phyloP scores from a whole-genome alignment of 768 basidiomycete species.

The Tylopilus felleus region DNA sequence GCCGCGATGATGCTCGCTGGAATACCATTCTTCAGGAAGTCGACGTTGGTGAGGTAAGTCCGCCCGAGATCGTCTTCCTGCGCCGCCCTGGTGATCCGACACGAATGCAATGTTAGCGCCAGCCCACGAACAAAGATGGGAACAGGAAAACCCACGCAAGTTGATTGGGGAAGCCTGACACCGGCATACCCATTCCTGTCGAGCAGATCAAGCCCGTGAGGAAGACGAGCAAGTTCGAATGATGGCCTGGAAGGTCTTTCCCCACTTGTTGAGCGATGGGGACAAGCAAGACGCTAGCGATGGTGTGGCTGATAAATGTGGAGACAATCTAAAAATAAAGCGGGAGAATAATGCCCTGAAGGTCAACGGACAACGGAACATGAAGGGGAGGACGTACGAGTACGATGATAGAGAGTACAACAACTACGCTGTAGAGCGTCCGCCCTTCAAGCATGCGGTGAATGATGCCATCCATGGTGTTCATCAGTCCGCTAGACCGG shows the following conservation, averaged over 20 bases:
- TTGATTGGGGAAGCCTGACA: conserved; percentile 98
- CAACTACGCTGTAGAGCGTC: conserved; percentile 63
- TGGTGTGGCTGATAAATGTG: conserved; percentile 97
- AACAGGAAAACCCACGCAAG: conserved; percentile 64
- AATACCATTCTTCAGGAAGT: conserved; percentile 92
- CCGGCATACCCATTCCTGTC: conserved; percentile 97
- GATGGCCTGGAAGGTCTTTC: conserved; percentile 61
- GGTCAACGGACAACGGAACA: background rate
- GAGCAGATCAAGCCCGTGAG: conserved; percentile 91
- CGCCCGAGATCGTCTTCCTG: conserved; percentile 95
- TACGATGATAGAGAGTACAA: conserved; percentile 66
- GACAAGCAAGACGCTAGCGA: conserved; percentile 93
- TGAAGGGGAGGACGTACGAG: conserved; percentile 44
- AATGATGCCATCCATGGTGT: conserved; percentile 67
- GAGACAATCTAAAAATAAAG: conserved; percentile 59
- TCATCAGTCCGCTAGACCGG: conserved; percentile 80
- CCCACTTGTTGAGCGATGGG: conserved; percentile 94
- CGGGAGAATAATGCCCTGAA: background rate
- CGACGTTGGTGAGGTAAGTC: conserved; percentile 76
- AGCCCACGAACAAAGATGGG: background rate
- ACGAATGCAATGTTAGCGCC: background rate
- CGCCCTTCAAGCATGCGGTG: conserved; percentile 57
- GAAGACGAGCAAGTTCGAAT: conserved; percentile 85
- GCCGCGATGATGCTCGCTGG: conserved; percentile 92
- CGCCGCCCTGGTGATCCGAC: conserved; percentile 56